Evolutionary conservation across 768 basidiomycete genomes (phyloP), one percentile per base, ranked within the genome.

Genomic region (Trametes coccinea): DNA sequence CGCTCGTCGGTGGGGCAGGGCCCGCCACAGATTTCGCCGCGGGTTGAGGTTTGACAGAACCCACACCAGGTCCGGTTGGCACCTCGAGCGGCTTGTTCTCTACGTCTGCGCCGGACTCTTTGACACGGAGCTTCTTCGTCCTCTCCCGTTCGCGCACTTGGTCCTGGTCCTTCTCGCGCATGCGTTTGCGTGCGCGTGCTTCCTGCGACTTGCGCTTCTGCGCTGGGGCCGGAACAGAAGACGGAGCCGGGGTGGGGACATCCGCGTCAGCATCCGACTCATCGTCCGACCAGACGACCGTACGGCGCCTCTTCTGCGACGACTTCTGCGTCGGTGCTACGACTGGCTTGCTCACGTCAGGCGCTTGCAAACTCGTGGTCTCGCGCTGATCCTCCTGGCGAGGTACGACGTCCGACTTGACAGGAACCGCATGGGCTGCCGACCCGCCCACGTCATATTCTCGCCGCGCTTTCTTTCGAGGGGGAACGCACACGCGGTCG

Each of bases 261-360:
- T 58, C 61, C 41, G 31, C 53, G 47, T 62, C 61, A 5, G 54
- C 16, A 31, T 63, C 65, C 27, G 47, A 56, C 46, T 67, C 66
- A n/a, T 57, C 50, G 31, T 67, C 66, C 51, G 66, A 67, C 40
- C 63, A 53, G 3, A 67, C 53, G 3, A 60, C 53, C 4, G 57
- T 45, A 17, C 49, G 54, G 44, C 65, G 59, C 43, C 61, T 67
- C 62, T 52, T 63, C 27, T 39, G 46, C 39, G 34, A 29, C 13
- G 55, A 17, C 31, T 53, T 57, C 43, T 31, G 60, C 14, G 9
- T 56, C 53, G 22, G 54, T 29, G 54, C 39, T 34, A 2, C 39
- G 37, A 16, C 45, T 50, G 27, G 17, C 22, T 13, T 16, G 41
- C 14, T 14, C 41, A 0, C 41, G 14, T 43, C 41, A n/a, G 13